Base-by-base conservation (phyloP, 1,284 basidiomycete species). In the Coniferiporia weirii region DNA sequence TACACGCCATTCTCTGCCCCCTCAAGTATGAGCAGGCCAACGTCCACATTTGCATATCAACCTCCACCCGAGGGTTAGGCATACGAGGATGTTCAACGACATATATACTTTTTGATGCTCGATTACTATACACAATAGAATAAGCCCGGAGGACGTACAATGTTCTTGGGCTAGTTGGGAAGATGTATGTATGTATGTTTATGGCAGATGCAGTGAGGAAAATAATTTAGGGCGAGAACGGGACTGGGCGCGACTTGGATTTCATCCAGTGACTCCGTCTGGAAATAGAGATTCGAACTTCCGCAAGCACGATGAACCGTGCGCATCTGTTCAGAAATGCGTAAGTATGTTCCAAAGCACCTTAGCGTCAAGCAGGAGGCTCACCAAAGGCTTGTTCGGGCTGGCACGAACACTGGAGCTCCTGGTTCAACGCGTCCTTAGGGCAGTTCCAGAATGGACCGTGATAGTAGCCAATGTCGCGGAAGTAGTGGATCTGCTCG, bases 401-500 rank as follows among this genome's bases (percentile, higher is more conserved):
- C 61, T 79, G 70, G 64, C 83, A 85, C 3, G 73, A 72, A 63
- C 82, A 85, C 53, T 72, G 73, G 1, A 77, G 76, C 19, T 70
- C 68, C 15, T 66, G 66, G 72, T 79, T 79, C 46, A 71, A 71
- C n/a, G 76, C 72, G 9, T 71, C 69, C 43, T 69, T 69, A 1
- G 83, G 82, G 65, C 83, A 85, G 66, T 84, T 82, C 59, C 65
- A 71, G 67, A 71, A 79, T 9, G 77, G 77, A 51, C 68, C 69
- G 62, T 84, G 82, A 64, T 79, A 76, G 66, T 84, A 84, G 20
- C 81, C 82, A 43, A 85, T 82, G 63, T 83, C 77, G 59, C 79
- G 73, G 70, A 89, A 88, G 73, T 85, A 87, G 66, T 89, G 84
- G 53, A 90, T 80, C 69, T 85, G 78, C 56, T 81, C 76, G 63